Percentiles rank a stretch among this genome's conserved stretches.
Evolutionary conservation across 331 rosid genomes (phyloP).

Genomic region (Malus hybrid): DNA sequence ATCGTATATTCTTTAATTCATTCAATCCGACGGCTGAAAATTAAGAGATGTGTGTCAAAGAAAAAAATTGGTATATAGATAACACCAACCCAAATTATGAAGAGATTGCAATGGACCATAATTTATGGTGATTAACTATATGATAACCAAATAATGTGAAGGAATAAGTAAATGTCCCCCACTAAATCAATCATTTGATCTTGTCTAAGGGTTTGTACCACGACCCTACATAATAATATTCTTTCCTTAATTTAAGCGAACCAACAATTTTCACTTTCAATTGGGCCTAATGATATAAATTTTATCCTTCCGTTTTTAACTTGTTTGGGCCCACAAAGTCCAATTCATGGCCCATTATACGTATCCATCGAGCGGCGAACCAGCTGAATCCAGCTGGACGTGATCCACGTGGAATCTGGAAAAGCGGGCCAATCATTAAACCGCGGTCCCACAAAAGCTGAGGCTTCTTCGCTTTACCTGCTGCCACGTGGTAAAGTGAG

Average conservation of each 20-base stretch:
- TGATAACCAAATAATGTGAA: too few relatives aligned
- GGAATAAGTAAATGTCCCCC: background rate
- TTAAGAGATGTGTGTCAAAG: too few relatives aligned
- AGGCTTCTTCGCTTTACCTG: background rate
- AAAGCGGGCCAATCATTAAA: slow-evolving; percentile 20
- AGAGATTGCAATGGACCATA: too few relatives aligned
- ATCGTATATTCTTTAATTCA: too few relatives aligned
- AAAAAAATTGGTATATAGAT: too few relatives aligned
- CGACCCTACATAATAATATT: slow-evolving; percentile 20
- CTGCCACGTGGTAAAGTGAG: slow-evolving; percentile 41
- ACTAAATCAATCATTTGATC: slow-evolving; percentile 26
- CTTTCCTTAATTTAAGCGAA: slow-evolving; percentile 1
- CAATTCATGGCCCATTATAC: background rate
- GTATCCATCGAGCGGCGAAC: background rate
- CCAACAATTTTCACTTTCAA: background rate
- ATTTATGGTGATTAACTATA: too few relatives aligned
- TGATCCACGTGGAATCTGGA: slow-evolving; percentile 26
- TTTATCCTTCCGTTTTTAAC: background rate
- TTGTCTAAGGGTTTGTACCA: slow-evolving; percentile 19
- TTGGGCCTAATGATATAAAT: background rate
- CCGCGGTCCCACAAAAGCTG: background rate
- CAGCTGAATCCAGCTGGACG: slow-evolving; percentile 26
- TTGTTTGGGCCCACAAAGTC: slow-evolving; percentile 1
- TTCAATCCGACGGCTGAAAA: too few relatives aligned
- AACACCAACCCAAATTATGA: too few relatives aligned